Base-by-base conservation (phyloP, 1,284 basidiomycete species). In the Mycena sp. region DNA sequence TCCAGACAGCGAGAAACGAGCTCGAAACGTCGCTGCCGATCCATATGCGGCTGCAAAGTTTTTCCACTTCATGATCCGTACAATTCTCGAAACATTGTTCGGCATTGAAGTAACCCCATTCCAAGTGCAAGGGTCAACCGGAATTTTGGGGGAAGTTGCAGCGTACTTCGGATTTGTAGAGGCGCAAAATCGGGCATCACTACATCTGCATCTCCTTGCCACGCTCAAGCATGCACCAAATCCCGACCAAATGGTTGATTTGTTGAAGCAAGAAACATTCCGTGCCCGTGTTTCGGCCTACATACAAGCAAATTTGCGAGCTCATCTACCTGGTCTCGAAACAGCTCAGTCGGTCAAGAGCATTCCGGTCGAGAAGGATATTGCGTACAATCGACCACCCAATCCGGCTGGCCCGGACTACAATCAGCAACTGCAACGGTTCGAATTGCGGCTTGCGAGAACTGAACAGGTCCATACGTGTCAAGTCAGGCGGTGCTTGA, bases 11-110 rank as follows among this genome's bases (percentile, higher is more conserved):
- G 49, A 69, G 0, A 14, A 71, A 49, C 68, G 72, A 0, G 71
- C 73, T 2, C 4, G 57, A 1, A 80, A 75, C 28, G 74, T 82
- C 0, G 73, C 78, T 0, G 16, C 29, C 0, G 78, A 84, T 68
- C 78, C 78, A 4, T 83, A 70, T 63, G 79, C 78, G 0, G 72
- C 78, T 0, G 77, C 77, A 0, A 72, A 77, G 35, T 84, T 77
- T 61, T 83, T 80, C 63, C 73, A 82, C 43, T 76, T 80, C 48
- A 70, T 77, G 0, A 76, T 83, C 4, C 17, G 65, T 0, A 63
- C 67, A 0, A 69, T 83, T 0, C 53, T 83, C 0, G 68, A 76
- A 19, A 71, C 44, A 0, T 37, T 84, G 0, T 77, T 83, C 56
- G 76, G 77, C 0, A 67, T 83, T 1, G 43, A 72, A n/a, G 66